Evolutionary conservation across 495 filamentous ascomycete genomes (phyloP).

Genomic region (Neurospora sp.): DNA sequence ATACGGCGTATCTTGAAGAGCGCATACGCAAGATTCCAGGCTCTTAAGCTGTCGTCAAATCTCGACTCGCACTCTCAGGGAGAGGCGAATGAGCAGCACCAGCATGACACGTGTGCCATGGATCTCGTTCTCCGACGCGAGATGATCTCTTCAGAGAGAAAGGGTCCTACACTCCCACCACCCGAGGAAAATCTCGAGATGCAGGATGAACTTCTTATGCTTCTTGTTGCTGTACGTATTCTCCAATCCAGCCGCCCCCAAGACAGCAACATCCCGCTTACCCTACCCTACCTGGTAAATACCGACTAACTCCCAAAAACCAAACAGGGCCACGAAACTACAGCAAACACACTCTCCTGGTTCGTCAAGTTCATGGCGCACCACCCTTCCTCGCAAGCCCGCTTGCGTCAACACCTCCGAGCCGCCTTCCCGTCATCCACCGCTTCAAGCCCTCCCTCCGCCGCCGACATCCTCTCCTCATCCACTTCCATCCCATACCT

Average conservation of each 20-base stretch:
- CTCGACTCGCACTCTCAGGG: conserved; percentile 8
- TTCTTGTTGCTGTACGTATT: conserved; percentile 9
- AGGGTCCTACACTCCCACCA: conserved; percentile 11
- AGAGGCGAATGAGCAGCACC: background rate
- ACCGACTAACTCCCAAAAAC: background rate
- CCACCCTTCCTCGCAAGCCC: conserved; percentile 15
- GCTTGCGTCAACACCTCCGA: conserved; percentile 17
- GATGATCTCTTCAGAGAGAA: conserved; percentile 18
- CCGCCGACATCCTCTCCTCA: conserved; percentile 14
- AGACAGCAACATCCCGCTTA: no score
- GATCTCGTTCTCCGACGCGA: conserved; percentile 26
- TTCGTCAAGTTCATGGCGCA: conserved; percentile 24
- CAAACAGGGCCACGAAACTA: conserved; percentile 19
- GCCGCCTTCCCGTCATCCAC: conserved; percentile 7
- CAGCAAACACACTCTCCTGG: conserved; percentile 22
- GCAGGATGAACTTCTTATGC: conserved; percentile 19
- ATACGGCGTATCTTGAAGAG: conserved; percentile 13
- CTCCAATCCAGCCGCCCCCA: background rate
- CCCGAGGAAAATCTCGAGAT: conserved; percentile 17
- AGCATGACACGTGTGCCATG: conserved; percentile 25
- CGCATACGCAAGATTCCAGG: background rate
- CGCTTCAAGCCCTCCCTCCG: conserved; percentile 7
- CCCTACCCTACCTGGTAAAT: background rate
- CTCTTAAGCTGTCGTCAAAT: conserved; percentile 14
- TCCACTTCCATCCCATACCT: conserved; percentile 28